Evolutionary conservation across 2,329 filamentous ascomycete genomes (phyloP).

Genomic region (Cryphonectria japonica): DNA sequence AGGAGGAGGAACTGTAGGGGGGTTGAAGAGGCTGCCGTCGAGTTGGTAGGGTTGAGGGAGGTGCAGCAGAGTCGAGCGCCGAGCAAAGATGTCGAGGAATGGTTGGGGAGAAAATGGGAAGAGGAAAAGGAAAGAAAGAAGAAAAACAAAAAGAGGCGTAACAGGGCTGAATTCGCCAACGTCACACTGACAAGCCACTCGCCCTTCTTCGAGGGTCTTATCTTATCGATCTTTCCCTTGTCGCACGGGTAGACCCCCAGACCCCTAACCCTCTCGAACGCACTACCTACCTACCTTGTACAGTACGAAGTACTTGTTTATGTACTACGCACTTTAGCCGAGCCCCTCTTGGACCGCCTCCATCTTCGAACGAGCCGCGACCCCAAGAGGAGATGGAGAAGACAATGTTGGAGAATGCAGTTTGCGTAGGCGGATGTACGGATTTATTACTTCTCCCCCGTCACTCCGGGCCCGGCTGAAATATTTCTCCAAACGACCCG

Average conservation of each 20-base stretch:
- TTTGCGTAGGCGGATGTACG: neutral
- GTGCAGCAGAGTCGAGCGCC: neutral
- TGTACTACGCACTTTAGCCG: neutral
- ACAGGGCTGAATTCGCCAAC: neutral
- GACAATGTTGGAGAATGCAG: neutral
- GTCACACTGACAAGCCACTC: neutral
- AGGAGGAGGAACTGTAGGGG: too few relatives aligned
- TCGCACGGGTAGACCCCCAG: too few relatives aligned
- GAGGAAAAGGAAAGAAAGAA: neutral
- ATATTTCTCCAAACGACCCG: slow-evolving; percentile 14
- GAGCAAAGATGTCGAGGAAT: too few relatives aligned
- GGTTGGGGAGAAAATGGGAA: too few relatives aligned
- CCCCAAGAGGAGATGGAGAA: neutral
- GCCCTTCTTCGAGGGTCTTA: neutral
- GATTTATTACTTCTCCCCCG: neutral
- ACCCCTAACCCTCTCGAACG: neutral
- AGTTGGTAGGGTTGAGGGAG: too few relatives aligned
- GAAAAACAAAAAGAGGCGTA: neutral
- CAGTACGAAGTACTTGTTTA: neutral
- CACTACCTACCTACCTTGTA: too few relatives aligned
- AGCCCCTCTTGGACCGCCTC: neutral
- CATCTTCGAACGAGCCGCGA: neutral
- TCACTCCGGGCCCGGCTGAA: slow-evolving; percentile 1
- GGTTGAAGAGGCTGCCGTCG: too few relatives aligned
- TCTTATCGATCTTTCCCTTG: neutral